Conservation (phyloP, 2,329 filamentous ascomycete genomes). For the Amylocarpus encephaloides region DNA sequence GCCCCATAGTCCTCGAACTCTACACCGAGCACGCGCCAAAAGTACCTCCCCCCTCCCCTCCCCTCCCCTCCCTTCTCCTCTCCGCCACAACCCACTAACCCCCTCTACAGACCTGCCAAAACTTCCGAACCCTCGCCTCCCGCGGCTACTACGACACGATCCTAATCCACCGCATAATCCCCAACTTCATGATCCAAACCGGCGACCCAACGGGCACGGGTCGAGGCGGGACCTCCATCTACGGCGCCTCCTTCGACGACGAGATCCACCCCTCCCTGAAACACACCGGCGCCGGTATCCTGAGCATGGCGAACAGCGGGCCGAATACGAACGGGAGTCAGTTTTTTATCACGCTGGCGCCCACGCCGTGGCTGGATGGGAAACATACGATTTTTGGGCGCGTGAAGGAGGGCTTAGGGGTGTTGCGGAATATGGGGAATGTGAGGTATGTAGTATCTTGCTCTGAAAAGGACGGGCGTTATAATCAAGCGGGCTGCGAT, state of each 20-base stretch:
- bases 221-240: constrained; percentile 81
- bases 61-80: constrained; percentile 6
- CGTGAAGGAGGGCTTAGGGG: constrained; percentile 73
- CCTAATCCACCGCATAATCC: constrained; percentile 90
- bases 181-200: constrained; percentile 93
- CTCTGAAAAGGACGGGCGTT: too few relatives aligned
- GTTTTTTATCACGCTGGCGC: constrained; percentile 92
- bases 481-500: too few relatives aligned
- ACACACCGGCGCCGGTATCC: constrained; percentile 87
- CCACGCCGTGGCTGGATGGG: constrained; percentile 92
- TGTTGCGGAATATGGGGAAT: constrained; percentile 82
- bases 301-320: constrained; percentile 94
- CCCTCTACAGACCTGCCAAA: constrained; percentile 61
- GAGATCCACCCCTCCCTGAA: constrained; percentile 75
- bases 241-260: constrained; percentile 89
- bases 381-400: constrained; percentile 96
- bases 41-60: constrained; percentile 30
- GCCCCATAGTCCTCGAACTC: constrained; percentile 78
- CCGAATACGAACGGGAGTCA: constrained; percentile 91
- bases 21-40: constrained; percentile 83
- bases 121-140: constrained; percentile 74
- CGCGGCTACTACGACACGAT: constrained; percentile 84
- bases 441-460: constrained; percentile 37
- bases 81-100: constrained; percentile 5
- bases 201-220: constrained; percentile 94